Conservation (phyloP, 73 alveolate species). For the Stentor roeselii region DNA sequence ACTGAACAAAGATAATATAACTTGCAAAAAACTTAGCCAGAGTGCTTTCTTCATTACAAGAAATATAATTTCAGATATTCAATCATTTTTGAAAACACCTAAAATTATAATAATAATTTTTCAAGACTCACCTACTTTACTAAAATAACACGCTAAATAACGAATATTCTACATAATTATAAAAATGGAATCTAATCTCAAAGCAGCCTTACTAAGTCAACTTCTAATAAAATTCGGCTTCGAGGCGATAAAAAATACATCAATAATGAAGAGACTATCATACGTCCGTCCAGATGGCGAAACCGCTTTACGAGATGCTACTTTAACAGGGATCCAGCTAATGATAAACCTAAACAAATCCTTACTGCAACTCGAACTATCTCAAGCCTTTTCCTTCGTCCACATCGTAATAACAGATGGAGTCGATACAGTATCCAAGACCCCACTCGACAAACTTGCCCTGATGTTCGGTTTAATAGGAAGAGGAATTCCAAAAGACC, state of each 20-base stretch:
- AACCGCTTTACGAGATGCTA: not conserved
- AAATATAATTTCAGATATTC: too few species aligned
- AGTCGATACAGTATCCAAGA: not conserved
- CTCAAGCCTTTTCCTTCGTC: not conserved
- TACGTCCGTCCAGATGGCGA: not conserved
- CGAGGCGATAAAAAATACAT: not conserved
- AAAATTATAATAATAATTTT: too few species aligned
- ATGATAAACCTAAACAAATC: not conserved
- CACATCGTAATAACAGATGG: conserved; percentile 27
- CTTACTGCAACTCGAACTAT: not conserved
- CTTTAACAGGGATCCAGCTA: not conserved
- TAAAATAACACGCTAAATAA: too few species aligned
- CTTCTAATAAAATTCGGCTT: not conserved
- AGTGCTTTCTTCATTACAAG: too few species aligned
- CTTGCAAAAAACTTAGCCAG: too few species aligned
- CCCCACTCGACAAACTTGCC: not conserved
- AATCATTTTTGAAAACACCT: too few species aligned
- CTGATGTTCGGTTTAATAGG: not conserved
- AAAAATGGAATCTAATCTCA: too few species aligned
- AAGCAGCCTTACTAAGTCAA: not conserved
- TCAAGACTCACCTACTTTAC: too few species aligned
- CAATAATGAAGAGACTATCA: not conserved
- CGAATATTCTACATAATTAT: too few species aligned
- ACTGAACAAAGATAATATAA: too few species aligned
- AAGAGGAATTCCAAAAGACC: not conserved